A percentile compares a stretch with the other conserved stretches of the same genome.
Conservation (phyloP, 805 yeast genomes). For the Lachancea sp. region DNA sequence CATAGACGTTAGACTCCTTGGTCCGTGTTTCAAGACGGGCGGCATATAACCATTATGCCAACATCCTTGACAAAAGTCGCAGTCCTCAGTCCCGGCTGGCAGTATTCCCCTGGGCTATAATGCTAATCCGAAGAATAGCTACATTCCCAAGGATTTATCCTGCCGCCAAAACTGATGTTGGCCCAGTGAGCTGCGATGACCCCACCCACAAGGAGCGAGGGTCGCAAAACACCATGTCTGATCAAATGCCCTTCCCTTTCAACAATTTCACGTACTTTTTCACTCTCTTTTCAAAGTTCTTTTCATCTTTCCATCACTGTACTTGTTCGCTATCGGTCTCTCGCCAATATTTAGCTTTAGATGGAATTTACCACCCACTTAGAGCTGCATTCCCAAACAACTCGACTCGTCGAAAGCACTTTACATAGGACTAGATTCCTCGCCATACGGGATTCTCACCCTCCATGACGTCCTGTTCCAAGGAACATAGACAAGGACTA, state of each 20-base stretch:
- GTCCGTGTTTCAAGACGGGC: constrained; percentile 39
- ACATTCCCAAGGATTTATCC: constrained; percentile 34
- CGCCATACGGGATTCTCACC: constrained; percentile 39
- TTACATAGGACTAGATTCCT: constrained; percentile 29
- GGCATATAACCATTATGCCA: constrained; percentile 34
- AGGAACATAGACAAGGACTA: constrained; percentile 34
- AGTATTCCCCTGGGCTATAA: constrained; percentile 31
- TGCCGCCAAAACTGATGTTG: constrained; percentile 36
- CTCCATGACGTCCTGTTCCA: constrained; percentile 39
- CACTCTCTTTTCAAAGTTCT: constrained; percentile 41
- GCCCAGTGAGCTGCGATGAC: constrained; percentile 31
- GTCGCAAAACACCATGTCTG: constrained; percentile 33
- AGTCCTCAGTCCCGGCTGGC: constrained; percentile 32
- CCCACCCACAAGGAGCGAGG: constrained; percentile 28
- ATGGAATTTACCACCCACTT: constrained; percentile 34
- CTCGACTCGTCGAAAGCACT: constrained; percentile 27
- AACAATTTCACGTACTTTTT: constrained; percentile 41
- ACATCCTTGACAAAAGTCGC: constrained; percentile 35
- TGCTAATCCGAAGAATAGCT: constrained; percentile 29
- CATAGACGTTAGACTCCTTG: constrained; percentile 39
- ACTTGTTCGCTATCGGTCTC: constrained; percentile 44
- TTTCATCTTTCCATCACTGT: constrained; percentile 43
- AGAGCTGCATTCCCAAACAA: constrained; percentile 39
- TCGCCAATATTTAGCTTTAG: constrained; percentile 42
- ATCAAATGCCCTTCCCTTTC: constrained; percentile 40